Evolutionary conservation across 306 rosid genomes (phyloP).

Genomic region (Astragalus membranaceus): DNA sequence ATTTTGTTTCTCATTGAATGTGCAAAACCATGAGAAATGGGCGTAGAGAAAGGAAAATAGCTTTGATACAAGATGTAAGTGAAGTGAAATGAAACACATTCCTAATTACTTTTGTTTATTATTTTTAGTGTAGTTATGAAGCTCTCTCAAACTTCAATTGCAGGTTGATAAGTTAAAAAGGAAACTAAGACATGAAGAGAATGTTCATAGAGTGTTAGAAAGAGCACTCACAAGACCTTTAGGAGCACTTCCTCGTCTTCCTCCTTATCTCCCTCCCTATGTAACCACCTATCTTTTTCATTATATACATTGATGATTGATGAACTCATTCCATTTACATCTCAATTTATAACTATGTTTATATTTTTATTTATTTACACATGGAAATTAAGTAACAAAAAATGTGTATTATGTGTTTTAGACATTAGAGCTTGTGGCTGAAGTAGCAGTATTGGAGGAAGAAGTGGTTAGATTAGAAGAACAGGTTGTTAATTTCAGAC

Average conservation of each 20-base stretch:
- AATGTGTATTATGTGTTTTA: slow-evolving; percentile 27
- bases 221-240: slow-evolving; percentile 88
- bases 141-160: slow-evolving; percentile 3
- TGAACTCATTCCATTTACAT: background rate
- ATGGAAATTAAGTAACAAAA: no score
- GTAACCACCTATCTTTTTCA: slow-evolving; percentile 32
- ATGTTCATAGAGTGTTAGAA: slow-evolving; percentile 88
- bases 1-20: slow-evolving; percentile 26
- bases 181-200: slow-evolving; percentile 94
- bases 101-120: background rate
- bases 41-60: slow-evolving; percentile 67
- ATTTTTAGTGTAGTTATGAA: background rate
- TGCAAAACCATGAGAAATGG: slow-evolving; percentile 39
- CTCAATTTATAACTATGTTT: background rate
- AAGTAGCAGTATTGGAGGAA: slow-evolving; percentile 92
- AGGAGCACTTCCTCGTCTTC: slow-evolving; percentile 95
- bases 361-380: no score
- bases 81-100: background rate
- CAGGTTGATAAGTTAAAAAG: slow-evolving; percentile 92
- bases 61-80: slow-evolving; percentile 76
- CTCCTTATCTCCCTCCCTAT: slow-evolving; percentile 91
- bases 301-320: background rate
- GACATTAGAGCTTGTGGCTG: slow-evolving; percentile 89
- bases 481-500: slow-evolving; percentile 75
- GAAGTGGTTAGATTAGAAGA: slow-evolving; percentile 82